A percentile compares a stretch with the other conserved stretches of the same genome.
Evolutionary conservation across 2,329 filamentous ascomycete genomes (phyloP).

Genomic region (Aphanoascus verrucosus): DNA sequence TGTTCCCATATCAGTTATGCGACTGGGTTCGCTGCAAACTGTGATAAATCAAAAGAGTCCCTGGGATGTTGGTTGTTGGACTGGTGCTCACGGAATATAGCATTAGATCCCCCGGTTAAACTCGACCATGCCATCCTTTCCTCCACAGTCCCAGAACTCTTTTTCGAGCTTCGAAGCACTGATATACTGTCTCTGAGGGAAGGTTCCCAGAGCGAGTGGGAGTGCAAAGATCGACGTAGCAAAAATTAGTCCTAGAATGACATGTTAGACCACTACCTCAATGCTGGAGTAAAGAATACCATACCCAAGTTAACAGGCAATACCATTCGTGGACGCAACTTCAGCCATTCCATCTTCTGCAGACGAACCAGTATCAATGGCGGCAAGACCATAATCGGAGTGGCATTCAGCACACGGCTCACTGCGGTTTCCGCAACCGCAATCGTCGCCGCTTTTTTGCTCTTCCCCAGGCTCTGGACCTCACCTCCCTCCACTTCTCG

Average conservation of each 20-base stretch:
- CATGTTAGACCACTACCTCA: neutral
- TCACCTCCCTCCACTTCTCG: conserved; percentile 55
- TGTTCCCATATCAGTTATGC: too few species aligned
- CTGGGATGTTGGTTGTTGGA: too few species aligned
- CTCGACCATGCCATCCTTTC: conserved; percentile 71
- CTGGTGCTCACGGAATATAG: neutral
- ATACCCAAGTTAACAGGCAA: conserved; percentile 69
- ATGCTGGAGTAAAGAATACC: conserved; percentile 1
- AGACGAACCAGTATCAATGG: conserved; percentile 74
- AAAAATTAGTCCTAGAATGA: conserved; percentile 54
- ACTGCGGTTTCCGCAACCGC: conserved; percentile 90
- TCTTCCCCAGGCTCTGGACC: conserved; percentile 67
- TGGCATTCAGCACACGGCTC: conserved; percentile 83
- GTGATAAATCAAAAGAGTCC: neutral
- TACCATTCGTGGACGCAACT: conserved; percentile 62
- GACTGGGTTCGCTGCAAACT: too few species aligned
- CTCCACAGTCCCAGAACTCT: conserved; percentile 74
- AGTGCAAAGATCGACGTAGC: conserved; percentile 78
- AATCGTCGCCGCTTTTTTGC: conserved; percentile 72
- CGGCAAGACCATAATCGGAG: conserved; percentile 93
- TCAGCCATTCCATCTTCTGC: conserved; percentile 74
- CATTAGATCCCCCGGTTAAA: conserved; percentile 92
- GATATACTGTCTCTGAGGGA: conserved; percentile 82
- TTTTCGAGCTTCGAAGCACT: conserved; percentile 65
- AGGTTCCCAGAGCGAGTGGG: conserved; percentile 79